A percentile compares a stretch with the other conserved stretches of the same genome.
Conservation (phyloP, 768 basidiomycete genomes). For the Fomitopsis serialis region DNA sequence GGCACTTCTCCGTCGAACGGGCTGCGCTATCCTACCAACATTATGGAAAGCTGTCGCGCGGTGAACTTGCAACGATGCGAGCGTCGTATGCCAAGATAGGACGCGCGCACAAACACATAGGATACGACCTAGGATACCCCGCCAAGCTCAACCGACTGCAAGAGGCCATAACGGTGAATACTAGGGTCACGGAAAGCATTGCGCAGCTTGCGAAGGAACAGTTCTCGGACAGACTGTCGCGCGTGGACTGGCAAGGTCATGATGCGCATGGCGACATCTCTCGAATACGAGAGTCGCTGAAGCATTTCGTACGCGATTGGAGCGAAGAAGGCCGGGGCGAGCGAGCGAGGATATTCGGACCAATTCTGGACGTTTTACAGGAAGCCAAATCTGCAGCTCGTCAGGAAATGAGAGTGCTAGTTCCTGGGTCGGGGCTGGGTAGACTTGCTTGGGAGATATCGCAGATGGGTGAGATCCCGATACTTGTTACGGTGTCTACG, state of each 20-base stretch:
- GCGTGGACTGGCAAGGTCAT: not conserved
- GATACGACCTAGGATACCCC: conserved; percentile 48
- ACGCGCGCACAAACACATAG: conserved; percentile 42
- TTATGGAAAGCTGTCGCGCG: conserved; percentile 36
- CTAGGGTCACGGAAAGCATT: conserved; percentile 35
- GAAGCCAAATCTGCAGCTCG: conserved; percentile 23
- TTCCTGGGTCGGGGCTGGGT: conserved; percentile 62
- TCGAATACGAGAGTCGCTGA: conserved; percentile 52
- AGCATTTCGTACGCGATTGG: conserved; percentile 72
- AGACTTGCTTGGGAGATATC: conserved; percentile 68
- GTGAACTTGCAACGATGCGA: conserved; percentile 38
- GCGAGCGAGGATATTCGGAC: conserved; percentile 48
- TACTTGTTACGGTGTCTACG: not conserved
- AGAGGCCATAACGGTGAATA: conserved; percentile 23
- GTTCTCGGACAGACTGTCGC: conserved; percentile 19
- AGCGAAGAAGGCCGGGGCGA: conserved; percentile 51
- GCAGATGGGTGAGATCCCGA: conserved; percentile 38
- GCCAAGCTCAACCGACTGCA: conserved; percentile 43
- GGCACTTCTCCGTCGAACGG: conserved; percentile 39
- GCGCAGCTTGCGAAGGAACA: conserved; percentile 29
- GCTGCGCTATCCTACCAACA: conserved; percentile 39
- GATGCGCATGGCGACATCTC: conserved; percentile 33
- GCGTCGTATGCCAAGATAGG: conserved; percentile 38
- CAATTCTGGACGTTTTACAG: conserved; percentile 46
- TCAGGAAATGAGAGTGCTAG: conserved; percentile 38